These are phyloP conservation scores for Nidularia pulvinata DNA, from an alignment of 768 basidiomycete genomes.

Conservation along the genomic window DNA sequence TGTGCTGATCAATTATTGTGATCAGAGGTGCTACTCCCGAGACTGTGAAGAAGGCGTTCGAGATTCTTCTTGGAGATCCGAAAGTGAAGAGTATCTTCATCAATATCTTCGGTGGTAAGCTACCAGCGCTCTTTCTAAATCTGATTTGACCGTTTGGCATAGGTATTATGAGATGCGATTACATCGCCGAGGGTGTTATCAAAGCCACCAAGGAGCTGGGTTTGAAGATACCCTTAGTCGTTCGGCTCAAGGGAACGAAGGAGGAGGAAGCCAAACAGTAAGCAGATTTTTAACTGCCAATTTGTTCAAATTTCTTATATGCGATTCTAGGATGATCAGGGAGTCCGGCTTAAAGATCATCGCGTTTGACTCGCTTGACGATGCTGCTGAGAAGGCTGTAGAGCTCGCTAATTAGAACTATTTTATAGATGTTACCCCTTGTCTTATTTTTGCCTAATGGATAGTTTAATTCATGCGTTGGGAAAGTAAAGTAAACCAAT, in stretches of 20 bases:
- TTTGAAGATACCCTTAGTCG: constrained; percentile 85
- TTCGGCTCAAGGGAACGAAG: constrained; percentile 96
- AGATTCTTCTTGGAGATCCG: constrained; percentile 86
- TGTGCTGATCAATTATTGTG: constrained; percentile 4
- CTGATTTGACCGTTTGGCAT: constrained; percentile 1
- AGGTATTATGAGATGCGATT: constrained; percentile 99
- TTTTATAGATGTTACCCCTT: constrained; percentile 7
- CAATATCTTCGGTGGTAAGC: constrained; percentile 90
- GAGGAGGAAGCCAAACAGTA: constrained; percentile 95
- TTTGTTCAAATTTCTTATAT: constrained; percentile 4
- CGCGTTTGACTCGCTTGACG: constrained; percentile 91
- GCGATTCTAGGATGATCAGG: constrained; percentile 81
- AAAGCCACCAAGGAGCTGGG: constrained; percentile 93
- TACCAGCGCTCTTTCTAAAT: neutral
- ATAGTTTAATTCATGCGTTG: neutral
- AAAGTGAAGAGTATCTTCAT: constrained; percentile 99
- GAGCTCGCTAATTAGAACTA: constrained; percentile 56
- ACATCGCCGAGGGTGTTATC: constrained; percentile 98
- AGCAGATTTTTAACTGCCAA: constrained; percentile 28
- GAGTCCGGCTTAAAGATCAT: constrained; percentile 92
- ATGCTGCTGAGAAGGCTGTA: constrained; percentile 84
- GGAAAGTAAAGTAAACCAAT: neutral
- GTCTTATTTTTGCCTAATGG: constrained; percentile 7
- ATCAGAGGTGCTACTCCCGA: constrained; percentile 95
- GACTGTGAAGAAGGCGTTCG: constrained; percentile 99